Base-by-base conservation (phyloP, 1,139 yeast species). In the Torulaspora globosa region DNA sequence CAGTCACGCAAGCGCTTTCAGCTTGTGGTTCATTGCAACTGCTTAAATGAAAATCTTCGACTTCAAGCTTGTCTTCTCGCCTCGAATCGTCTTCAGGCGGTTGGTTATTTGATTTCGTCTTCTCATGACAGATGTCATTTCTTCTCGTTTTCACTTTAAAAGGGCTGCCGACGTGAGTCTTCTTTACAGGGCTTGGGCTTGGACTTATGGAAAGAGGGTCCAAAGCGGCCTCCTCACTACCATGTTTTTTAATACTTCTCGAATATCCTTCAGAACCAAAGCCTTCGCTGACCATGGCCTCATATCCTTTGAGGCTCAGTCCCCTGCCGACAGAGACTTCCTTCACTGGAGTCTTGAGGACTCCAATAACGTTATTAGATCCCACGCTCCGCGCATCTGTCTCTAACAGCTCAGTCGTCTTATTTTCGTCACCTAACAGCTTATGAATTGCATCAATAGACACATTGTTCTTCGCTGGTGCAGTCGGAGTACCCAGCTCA, bases 141-240 rank as follows among this genome's bases (percentile, higher is more conserved):
- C 39, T 39, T 28, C 39, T 45, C 14, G 49, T 36, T 27, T 47
- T 46, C 6, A 55, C 55, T 41, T 56, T 59, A 29, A 58, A 57
- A 5, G 64, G 65, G 41, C 63, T 59, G 9, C 43, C 47, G 23
- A 56, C 52, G 42, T 58, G 60, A 11, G 50, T 41, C 14, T 33
- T 23, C 15, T 36, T 47, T 7, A 48, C 24, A 8, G 51, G 51
- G 19, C 47, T 43, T 3, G 41, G 41, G 18, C 32, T 26, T 7
- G 12, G 29, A 11, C 29, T 26, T 19, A 18, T n/a, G n/a, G 19
- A 31, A 23, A 31, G 34, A 10, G 9, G 5, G 6, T 5, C 19
- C n/a, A 7, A 12, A 10, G 18, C 36, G 12, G 30, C 43, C 21
- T 34, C 35, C 16, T 34, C 37, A 9, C 24, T 36, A 19, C 28